Base-by-base conservation (phyloP, 805 yeast species). In the Teunomyces gatunensis region DNA sequence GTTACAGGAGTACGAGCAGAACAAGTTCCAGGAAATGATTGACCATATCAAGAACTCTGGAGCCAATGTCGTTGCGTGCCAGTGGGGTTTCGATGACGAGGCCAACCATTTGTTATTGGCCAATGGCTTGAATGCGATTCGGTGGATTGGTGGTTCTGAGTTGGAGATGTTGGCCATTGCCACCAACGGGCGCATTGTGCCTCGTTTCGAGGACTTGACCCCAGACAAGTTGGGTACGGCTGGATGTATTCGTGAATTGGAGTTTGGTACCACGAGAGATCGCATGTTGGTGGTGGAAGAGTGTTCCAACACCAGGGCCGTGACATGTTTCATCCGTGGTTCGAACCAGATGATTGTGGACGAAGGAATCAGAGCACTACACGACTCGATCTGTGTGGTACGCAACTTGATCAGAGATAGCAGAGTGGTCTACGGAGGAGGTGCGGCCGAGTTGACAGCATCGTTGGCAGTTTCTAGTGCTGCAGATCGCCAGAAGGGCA, bases 81-180 rank as follows among this genome's bases (percentile, higher is more conserved):
- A 92, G 74, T 92, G 99, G 99, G 99, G 99, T 13, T 94, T 92
- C 60, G 99, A 92, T 68, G 99, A 92, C 67, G 99, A 92, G 74
- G 98, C 98, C 36, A 92, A 92, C 71, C 97, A 94, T 69, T 72
- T 94, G 64, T 77, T 94, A 50, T 75, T 91, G 57, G 87, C 92
- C 59, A 89, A 92, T 68, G 80, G 88, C 37, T 78, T 94, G 53
- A 96, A 97, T 33, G 98, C 98, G 20, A 94, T 94, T 35, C 84
- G 99, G 74, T 94, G 99, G 99, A 96, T 94, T 45, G 99, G 98
- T 51, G 99, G 98, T 39, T 89, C 95, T 45, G 99, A 92, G 61
- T 78, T 92, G 57, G 99, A 92, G 73, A 80, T 89, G 54, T 84
- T 95, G 61, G 99, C 99, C 30, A 92, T 94, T 67, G 97, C 98